Percentiles rank a stretch among this genome's conserved stretches.
These are phyloP conservation scores for Acarospora socialis DNA, from an alignment of 2,329 filamentous ascomycete species.

Conservation along the genomic window DNA sequence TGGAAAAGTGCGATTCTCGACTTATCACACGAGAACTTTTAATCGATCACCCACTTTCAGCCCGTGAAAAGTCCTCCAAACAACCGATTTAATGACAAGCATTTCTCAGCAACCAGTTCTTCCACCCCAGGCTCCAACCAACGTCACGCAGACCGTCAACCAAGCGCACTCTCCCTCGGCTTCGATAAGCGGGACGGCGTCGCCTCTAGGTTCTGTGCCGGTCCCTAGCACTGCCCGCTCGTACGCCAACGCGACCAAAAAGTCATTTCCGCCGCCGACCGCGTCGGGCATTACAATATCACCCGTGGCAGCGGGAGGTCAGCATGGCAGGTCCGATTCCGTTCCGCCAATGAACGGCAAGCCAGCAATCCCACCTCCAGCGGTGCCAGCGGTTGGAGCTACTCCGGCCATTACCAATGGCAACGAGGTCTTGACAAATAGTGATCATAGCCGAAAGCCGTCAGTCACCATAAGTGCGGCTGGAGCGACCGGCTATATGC, in stretches of 20 bases:
- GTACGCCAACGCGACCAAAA: slow-evolving; percentile 48
- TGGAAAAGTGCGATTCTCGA: no score
- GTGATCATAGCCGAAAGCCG: slow-evolving; percentile 67
- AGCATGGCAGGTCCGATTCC: slow-evolving; percentile 48
- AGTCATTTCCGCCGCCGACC: slow-evolving; percentile 34
- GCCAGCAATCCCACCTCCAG: slow-evolving; percentile 49
- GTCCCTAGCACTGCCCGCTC: slow-evolving; percentile 40
- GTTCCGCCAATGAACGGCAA: slow-evolving; percentile 78
- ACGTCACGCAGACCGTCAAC: slow-evolving; percentile 20
- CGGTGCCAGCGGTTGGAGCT: slow-evolving; percentile 45
- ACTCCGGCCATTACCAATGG: slow-evolving; percentile 56
- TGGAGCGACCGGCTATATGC: slow-evolving; percentile 57
- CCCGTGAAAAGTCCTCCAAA: slow-evolving; percentile 18
- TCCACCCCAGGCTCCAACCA: slow-evolving; percentile 31
- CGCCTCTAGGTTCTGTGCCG: slow-evolving; percentile 38
- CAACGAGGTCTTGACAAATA: slow-evolving; percentile 26
- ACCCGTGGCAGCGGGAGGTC: slow-evolving; percentile 28
- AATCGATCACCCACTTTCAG: no score
- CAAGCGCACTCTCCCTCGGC: slow-evolving; percentile 30
- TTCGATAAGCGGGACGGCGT: slow-evolving; percentile 36
- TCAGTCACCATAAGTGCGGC: slow-evolving; percentile 86
- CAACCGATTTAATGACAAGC: slow-evolving; percentile 47
- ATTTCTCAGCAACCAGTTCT: slow-evolving; percentile 34
- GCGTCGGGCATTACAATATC: slow-evolving; percentile 37
- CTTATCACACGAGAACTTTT: no score